phyloP scores from a whole-genome alignment of 441 rosid species.

The Rhodomyrtus psidioides region DNA sequence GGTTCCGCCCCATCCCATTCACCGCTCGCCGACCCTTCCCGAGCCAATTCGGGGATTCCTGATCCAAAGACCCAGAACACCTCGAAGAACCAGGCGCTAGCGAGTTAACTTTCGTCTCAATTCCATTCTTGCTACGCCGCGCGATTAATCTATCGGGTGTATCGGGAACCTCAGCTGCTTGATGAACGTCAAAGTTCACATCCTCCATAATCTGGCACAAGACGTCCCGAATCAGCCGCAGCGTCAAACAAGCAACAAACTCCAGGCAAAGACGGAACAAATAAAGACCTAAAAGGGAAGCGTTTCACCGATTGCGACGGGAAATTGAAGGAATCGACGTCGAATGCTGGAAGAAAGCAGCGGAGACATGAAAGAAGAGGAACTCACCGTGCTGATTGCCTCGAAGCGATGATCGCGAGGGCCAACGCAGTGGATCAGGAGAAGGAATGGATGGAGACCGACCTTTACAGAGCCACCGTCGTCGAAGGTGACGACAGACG shows the following conservation, averaged over 20 bases:
- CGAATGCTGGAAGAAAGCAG: neutral
- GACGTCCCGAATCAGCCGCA: neutral
- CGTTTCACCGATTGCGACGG: neutral
- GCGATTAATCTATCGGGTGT: conserved; percentile 18
- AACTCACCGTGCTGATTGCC: neutral
- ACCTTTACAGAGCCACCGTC: neutral
- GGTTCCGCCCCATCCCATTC: neutral
- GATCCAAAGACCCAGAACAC: neutral
- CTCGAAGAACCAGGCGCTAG: neutral
- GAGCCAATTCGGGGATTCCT: neutral
- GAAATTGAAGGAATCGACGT: neutral
- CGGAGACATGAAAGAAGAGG: neutral
- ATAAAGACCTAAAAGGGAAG: neutral
- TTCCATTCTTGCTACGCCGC: neutral
- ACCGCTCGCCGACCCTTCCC: neutral
- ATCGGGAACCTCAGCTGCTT: conserved; percentile 7
- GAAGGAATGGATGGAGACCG: neutral
- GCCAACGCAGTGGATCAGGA: neutral
- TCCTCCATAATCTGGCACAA: conserved; percentile 7
- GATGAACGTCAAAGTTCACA: conserved; percentile 1
- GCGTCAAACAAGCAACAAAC: neutral
- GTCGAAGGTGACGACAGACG: neutral
- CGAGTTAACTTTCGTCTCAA: neutral
- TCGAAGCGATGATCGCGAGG: neutral
- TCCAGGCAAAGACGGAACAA: neutral